A percentile compares a stretch with the other conserved stretches of the same genome.
Conservation (phyloP, 2,329 filamentous ascomycete genomes). For the Annulohypoxylon truncatum region DNA sequence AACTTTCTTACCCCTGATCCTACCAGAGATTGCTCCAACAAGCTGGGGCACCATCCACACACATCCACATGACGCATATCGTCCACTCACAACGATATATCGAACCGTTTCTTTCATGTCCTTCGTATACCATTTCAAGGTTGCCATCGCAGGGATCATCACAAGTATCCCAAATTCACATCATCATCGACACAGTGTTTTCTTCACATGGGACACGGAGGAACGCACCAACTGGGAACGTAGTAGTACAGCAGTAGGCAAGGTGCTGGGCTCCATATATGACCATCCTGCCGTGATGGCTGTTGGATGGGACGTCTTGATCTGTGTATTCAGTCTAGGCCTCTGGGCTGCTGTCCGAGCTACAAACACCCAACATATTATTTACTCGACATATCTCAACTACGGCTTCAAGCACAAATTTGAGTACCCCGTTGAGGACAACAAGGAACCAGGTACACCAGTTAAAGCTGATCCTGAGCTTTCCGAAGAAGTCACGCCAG, state of each 20-base stretch:
- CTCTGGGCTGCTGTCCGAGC: constrained; percentile 68
- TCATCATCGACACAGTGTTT: constrained; percentile 61
- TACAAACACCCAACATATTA: constrained; percentile 62
- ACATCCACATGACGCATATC: constrained; percentile 54
- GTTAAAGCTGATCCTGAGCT: constrained; percentile 32
- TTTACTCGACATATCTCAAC: constrained; percentile 54
- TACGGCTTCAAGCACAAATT: constrained; percentile 33
- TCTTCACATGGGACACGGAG: constrained; percentile 60
- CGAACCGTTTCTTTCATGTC: constrained; percentile 58
- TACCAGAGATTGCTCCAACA: constrained; percentile 60
- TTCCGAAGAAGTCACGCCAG: constrained; percentile 29
- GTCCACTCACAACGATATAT: constrained; percentile 60
- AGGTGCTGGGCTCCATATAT: constrained; percentile 61
- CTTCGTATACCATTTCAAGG: constrained; percentile 59
- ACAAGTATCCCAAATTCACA: constrained; percentile 61
- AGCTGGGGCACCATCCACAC: constrained; percentile 61
- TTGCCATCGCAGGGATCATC: constrained; percentile 56
- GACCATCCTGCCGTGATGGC: constrained; percentile 69
- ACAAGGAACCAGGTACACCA: constrained; percentile 23
- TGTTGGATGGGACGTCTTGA: constrained; percentile 68
- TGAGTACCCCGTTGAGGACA: constrained; percentile 8
- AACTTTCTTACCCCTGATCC: constrained; percentile 59
- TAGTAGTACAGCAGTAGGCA: constrained; percentile 58
- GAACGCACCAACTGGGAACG: constrained; percentile 59
- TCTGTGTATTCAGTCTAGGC: constrained; percentile 65